Conservation (phyloP, 2,329 filamentous ascomycete species). For the Emydomyces testavorans region DNA sequence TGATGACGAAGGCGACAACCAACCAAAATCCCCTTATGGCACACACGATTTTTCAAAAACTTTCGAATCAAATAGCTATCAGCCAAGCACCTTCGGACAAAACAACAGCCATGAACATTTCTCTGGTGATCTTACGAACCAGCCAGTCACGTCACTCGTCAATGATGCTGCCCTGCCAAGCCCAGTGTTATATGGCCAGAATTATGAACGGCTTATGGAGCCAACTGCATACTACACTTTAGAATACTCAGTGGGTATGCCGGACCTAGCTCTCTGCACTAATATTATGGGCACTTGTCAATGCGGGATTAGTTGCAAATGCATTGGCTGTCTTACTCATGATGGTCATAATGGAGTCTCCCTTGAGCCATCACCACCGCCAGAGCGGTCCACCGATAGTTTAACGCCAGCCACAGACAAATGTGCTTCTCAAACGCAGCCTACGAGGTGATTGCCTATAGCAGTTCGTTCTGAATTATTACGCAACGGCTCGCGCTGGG, state of each 20-base stretch:
- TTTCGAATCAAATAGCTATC: neutral
- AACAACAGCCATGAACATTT: conserved; percentile 73
- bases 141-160: neutral
- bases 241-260: conserved; percentile 31
- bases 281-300: conserved; percentile 42
- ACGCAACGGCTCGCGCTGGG: neutral
- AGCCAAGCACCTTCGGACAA: conserved; percentile 15
- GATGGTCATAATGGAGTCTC: conserved; percentile 39
- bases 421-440: neutral
- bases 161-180: neutral
- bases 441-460: neutral
- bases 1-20: conserved; percentile 18
- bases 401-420: neutral
- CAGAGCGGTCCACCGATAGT: neutral
- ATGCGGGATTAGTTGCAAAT: conserved; percentile 43
- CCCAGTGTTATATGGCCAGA: conserved; percentile 3
- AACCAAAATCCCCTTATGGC: conserved; percentile 18
- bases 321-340: conserved; percentile 44
- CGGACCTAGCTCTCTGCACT: conserved; percentile 30
- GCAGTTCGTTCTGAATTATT: neutral
- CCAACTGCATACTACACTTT: conserved; percentile 34
- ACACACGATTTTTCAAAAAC: conserved; percentile 15
- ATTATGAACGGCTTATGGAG: conserved; percentile 28
- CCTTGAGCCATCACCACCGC: conserved; percentile 22
- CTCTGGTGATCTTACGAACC: conserved; percentile 38